A percentile compares a stretch with the other conserved stretches of the same genome.
phyloP scores from a whole-genome alignment of 495 filamentous ascomycete genomes.

The Ascodesmis nigricans region DNA sequence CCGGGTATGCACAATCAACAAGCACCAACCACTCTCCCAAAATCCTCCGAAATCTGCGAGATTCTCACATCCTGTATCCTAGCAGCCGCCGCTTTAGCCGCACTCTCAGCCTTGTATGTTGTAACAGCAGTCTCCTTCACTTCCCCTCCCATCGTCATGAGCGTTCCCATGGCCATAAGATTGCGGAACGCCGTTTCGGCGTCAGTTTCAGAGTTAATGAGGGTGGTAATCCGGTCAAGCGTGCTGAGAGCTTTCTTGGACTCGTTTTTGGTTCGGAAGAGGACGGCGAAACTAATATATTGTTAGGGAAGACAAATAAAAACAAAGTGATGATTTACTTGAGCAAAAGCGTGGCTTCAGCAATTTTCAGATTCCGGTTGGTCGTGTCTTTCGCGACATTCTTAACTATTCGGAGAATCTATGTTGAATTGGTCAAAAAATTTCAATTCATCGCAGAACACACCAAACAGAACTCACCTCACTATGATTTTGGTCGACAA shows the following conservation, averaged over 20 bases:
- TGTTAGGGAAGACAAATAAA: not conserved
- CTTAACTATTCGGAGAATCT: slow-evolving; percentile 13
- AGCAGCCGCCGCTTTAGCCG: slow-evolving; percentile 25
- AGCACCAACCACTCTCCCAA: slow-evolving; percentile 27
- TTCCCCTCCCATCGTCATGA: slow-evolving; percentile 34
- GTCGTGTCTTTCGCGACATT: slow-evolving; percentile 27
- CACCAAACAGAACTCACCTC: slow-evolving; percentile 9
- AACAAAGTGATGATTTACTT: too few relatives aligned
- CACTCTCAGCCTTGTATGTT: slow-evolving; percentile 26
- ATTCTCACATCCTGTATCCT: slow-evolving; percentile 35
- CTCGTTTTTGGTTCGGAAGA: slow-evolving; percentile 22
- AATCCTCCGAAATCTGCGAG: slow-evolving; percentile 36
- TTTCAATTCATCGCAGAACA: slow-evolving; percentile 1
- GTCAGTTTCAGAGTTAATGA: slow-evolving; percentile 44
- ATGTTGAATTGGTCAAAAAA: slow-evolving; percentile 2
- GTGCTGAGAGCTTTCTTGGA: slow-evolving; percentile 37
- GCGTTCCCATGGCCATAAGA: slow-evolving; percentile 62
- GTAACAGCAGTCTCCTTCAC: slow-evolving; percentile 28
- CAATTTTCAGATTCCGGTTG: slow-evolving; percentile 68
- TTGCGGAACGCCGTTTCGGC: slow-evolving; percentile 64
- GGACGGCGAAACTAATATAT: slow-evolving; percentile 20
- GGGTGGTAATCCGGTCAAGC: slow-evolving; percentile 38
- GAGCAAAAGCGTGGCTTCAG: slow-evolving; percentile 59
- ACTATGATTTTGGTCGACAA: slow-evolving; percentile 12
- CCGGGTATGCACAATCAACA: too few relatives aligned